phyloP scores from a whole-genome alignment of 176 grass and related monocot species.

The Metroxylon sagu region DNA sequence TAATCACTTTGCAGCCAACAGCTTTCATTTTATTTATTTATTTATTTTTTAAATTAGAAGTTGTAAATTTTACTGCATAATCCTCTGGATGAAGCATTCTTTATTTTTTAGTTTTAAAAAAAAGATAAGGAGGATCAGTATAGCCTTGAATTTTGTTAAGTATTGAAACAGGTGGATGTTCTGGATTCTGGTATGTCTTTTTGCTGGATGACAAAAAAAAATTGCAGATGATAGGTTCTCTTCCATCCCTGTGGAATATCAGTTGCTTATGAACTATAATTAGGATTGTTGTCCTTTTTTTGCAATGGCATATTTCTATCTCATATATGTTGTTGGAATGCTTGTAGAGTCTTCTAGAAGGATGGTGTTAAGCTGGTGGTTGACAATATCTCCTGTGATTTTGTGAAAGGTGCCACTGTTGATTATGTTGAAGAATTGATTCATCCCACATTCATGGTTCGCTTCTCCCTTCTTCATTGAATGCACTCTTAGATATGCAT shows the following conservation, averaged over 20 bases:
- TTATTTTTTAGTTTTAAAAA: neutral
- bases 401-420: conserved; percentile 76
- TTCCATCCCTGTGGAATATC: too few species aligned
- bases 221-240: conserved; percentile 37
- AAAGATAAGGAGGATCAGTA: neutral
- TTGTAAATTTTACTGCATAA: too few species aligned
- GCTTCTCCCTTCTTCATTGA: neutral
- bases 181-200: conserved; percentile 83
- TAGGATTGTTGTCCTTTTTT: conserved; percentile 1
- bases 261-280: too few species aligned
- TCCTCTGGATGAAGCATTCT: neutral
- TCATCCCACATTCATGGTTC: conserved; percentile 68
- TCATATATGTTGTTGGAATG: conserved; percentile 9
- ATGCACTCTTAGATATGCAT: too few species aligned
- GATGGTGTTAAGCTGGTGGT: conserved; percentile 74
- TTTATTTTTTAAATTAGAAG: too few species aligned
- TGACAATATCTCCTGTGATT: conserved; percentile 78
- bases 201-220: conserved; percentile 49
- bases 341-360: conserved; percentile 66
- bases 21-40: too few species aligned
- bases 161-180: conserved; percentile 84
- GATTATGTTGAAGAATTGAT: conserved; percentile 89
- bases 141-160: conserved; percentile 10
- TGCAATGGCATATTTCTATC: neutral
- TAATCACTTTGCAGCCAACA: too few species aligned